phyloP scores from a whole-genome alignment of 192 early-diverging fungal species.

The Backusella circina region DNA sequence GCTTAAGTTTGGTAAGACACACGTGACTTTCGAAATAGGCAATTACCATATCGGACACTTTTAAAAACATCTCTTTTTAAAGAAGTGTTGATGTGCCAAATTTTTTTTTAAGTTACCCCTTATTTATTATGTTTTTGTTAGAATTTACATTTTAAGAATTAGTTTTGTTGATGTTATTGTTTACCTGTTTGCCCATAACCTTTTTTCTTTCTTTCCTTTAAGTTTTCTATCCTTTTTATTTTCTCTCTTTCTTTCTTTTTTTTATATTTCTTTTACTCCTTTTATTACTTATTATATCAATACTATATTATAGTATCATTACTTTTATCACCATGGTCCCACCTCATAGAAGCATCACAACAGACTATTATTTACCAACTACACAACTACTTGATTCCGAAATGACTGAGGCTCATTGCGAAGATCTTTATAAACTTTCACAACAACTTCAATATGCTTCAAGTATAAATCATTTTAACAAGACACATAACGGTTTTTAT shows the following conservation, averaged over 20 bases:
- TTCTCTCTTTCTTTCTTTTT: not conserved
- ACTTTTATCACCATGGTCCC: not conserved
- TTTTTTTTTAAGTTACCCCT: not conserved
- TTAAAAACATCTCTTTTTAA: not conserved
- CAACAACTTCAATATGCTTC: not conserved
- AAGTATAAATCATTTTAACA: not conserved
- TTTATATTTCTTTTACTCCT: not conserved
- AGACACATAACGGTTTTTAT: not conserved
- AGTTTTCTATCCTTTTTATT: not conserved
- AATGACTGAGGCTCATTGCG: not conserved
- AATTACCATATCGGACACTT: not conserved
- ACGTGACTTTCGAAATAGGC: not conserved
- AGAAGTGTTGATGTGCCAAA: not conserved
- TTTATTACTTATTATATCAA: not conserved
- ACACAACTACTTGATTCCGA: not conserved
- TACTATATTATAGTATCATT: not conserved
- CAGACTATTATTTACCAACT: not conserved
- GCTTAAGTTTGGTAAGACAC: too few relatives aligned
- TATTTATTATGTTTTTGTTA: not conserved
- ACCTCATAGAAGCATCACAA: not conserved
- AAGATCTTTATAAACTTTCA: not conserved
- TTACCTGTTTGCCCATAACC: not conserved
- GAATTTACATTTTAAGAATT: constrained; percentile 2
- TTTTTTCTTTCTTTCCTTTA: not conserved
- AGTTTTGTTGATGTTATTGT: not conserved